These are phyloP conservation scores for Monosporascus sp. DNA, from an alignment of 2,329 filamentous ascomycete genomes.

Conservation along the genomic window DNA sequence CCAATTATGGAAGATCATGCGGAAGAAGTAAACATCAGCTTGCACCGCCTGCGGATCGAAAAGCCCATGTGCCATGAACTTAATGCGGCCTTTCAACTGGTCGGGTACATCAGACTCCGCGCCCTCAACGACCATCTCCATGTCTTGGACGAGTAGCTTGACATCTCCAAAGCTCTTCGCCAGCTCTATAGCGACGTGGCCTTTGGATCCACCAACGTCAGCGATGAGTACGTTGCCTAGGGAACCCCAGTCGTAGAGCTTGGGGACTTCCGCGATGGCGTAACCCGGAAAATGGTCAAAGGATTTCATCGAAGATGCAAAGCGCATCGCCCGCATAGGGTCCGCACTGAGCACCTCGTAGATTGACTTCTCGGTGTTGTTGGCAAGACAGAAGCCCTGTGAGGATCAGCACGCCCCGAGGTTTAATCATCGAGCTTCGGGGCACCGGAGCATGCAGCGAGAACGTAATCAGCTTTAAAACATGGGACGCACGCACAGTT, in stretches of 20 bases:
- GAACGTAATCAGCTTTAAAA: slow-evolving; percentile 3
- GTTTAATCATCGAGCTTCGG: neutral
- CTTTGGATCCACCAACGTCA: slow-evolving; percentile 16
- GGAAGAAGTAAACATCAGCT: slow-evolving; percentile 19
- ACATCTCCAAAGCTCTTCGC: slow-evolving; percentile 12
- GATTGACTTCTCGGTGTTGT: slow-evolving; percentile 6
- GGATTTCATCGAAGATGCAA: slow-evolving; percentile 9
- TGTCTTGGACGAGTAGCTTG: slow-evolving; percentile 19
- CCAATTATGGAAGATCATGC: slow-evolving; percentile 17
- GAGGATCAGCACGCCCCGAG: slow-evolving; percentile 7
- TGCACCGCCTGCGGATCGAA: slow-evolving; percentile 15
- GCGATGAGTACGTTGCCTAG: slow-evolving; percentile 14
- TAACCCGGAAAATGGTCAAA: slow-evolving; percentile 13
- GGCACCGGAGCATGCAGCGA: neutral
- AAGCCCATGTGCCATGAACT: slow-evolving; percentile 17
- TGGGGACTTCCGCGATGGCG: slow-evolving; percentile 4
- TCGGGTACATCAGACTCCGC: slow-evolving; percentile 12
- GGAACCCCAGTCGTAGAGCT: slow-evolving; percentile 20
- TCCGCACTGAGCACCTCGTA: slow-evolving; percentile 6
- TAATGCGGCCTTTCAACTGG: slow-evolving; percentile 15
- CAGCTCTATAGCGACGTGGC: slow-evolving; percentile 15
- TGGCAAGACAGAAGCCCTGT: slow-evolving; percentile 15
- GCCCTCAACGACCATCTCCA: slow-evolving; percentile 10
- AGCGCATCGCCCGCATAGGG: slow-evolving; percentile 7
- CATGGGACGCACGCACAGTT: slow-evolving; percentile 11